Percentiles rank a stretch among this genome's conserved stretches.
Conservation (phyloP, 139 green algal species). For the Chlamydomonas asymmetrica region DNA sequence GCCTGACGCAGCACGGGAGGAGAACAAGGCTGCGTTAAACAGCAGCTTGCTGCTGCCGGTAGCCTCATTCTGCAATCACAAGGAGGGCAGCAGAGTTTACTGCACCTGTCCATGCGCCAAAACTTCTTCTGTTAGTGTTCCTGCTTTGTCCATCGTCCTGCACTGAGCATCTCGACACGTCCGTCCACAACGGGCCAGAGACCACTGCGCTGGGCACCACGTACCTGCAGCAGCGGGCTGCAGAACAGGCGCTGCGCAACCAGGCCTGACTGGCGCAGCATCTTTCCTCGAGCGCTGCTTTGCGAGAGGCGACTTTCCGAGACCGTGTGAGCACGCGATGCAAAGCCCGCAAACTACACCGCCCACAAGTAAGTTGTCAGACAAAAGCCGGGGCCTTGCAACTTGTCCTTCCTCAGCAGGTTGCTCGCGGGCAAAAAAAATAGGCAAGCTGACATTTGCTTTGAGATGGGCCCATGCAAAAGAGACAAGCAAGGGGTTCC, state of each 20-base stretch:
- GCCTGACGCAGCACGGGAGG: conserved; percentile 3
- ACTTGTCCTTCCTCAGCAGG: no score
- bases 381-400: no score
- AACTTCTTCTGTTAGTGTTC: conserved; percentile 2
- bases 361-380: no score
- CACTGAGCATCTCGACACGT: no score
- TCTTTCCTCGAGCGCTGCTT: conserved; percentile 12
- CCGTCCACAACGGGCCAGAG: background rate
- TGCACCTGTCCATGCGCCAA: background rate
- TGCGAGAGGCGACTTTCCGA: no score
- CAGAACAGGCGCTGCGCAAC: conserved; percentile 17
- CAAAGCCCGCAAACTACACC: no score
- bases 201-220: no score
- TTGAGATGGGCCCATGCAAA: no score
- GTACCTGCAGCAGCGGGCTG: conserved; percentile 22
- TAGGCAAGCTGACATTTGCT: no score
- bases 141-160: background rate
- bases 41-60: conserved; percentile 27
- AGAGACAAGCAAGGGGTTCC: no score
- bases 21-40: conserved; percentile 34
- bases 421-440: no score
- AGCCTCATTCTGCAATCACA: conserved; percentile 9
- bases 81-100: background rate
- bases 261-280: conserved; percentile 25
- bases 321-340: no score